Base-by-base conservation (phyloP, 768 basidiomycete genomes). In the Pleurotus djamor region DNA sequence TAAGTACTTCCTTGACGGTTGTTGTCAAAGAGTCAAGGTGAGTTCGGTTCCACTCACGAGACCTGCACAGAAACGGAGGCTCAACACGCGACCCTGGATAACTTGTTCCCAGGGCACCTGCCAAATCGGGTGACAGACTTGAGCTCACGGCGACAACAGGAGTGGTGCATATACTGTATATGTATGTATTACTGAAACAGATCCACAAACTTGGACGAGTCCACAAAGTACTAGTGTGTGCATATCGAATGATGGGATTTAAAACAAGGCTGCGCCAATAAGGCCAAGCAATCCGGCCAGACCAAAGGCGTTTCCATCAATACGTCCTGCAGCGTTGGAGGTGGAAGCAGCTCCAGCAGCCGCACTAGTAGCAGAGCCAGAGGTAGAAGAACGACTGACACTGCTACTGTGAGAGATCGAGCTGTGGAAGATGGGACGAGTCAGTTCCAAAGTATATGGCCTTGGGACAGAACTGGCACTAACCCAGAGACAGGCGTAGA, bases 281-380 rank as follows among this genome's bases (percentile, higher is more conserved):
- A 85, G 64, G 17, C 83, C 83, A 67, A 86, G 69, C 38, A 84
- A 35, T 41, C 77, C 78, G 49, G 80, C 82, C 28, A 84, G 63
- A 13, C 82, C 79, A 63, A 78, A 71, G 0, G 74, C 66, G 8
- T 75, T 69, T 52, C 72, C 63, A 43, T 64, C 55, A 41, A 67
- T 63, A 59, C 67, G 72, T 35, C 60, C 52, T 10, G 64, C 64
- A 12, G 63, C 65, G 52, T 66, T 68, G 52, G 45, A 48, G 5
- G 45, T 35, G 34, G 64, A 69, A 13, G 76, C 74, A 45, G 70
- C 77, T 45, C 69, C 73, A 54, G 28, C 58, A 63, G 44, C 61
- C 36, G 47, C 69, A 68, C 51, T 59, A 28, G 61, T 51, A 9
- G 52, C 60, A 41, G 61, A 17, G 12, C 49, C 52, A 33, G 71